phyloP scores from a whole-genome alignment of 192 early-diverging fungal species.

The Umbelopsis isabellina region DNA sequence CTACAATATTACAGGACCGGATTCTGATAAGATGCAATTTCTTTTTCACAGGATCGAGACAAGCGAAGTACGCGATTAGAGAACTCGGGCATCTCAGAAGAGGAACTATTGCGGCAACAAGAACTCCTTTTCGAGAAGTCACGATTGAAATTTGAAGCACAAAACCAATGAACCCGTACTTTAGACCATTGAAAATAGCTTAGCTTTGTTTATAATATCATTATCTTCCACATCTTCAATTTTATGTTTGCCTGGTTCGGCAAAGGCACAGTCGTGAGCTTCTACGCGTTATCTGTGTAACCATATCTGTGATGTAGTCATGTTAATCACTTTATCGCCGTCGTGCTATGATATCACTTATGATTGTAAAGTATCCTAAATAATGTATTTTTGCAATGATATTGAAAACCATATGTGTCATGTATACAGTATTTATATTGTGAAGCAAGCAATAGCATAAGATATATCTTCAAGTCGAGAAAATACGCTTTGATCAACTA shows the following conservation, averaged over 20 bases:
- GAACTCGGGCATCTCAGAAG: slow-evolving; percentile 79
- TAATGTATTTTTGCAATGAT: no score
- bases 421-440: no score
- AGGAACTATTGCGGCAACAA: slow-evolving; percentile 83
- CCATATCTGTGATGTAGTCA: no score
- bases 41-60: slow-evolving; percentile 71
- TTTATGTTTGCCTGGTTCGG: background rate
- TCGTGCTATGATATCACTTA: no score
- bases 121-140: slow-evolving; percentile 91
- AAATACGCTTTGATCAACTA: no score
- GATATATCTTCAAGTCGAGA: no score
- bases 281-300: no score
- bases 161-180: slow-evolving; percentile 44
- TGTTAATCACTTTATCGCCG: no score
- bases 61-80: slow-evolving; percentile 77
- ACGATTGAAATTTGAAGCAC: slow-evolving; percentile 67
- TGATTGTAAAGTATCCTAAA: no score
- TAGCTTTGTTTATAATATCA: slow-evolving; percentile 15
- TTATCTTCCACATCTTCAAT: background rate
- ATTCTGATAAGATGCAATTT: background rate
- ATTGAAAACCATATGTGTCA: no score
- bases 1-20: background rate
- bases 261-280: background rate
- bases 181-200: background rate
- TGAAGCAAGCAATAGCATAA: no score